Base-by-base conservation (phyloP, 2,329 filamentous ascomycete genomes). In the Cladosporium cucumerinum region DNA sequence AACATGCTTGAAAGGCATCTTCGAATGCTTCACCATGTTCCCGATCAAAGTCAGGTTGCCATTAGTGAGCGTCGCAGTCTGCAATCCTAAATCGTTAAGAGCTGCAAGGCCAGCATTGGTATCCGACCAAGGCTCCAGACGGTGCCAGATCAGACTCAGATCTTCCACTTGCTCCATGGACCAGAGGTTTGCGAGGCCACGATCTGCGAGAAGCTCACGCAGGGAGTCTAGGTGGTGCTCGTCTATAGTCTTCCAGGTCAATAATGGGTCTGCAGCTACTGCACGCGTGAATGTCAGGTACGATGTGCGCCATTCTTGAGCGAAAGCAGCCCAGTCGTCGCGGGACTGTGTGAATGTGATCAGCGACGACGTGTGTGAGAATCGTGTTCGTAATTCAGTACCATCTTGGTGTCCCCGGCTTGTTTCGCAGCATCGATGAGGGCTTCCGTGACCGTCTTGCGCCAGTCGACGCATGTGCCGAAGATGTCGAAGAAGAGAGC, bases 381-480 rank as follows among this genome's bases (percentile, higher is more conserved):
- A 34, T 52, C 28, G 43, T 23, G 36, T 34, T 12, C 10, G n/a
- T 12, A 2, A 4, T 25, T 8, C 5, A 10, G 3, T 52, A 65
- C 57, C 63, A 58, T 61, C n/a, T 25, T 61, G 5, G 43, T 61
- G 18, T 61, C 57, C 16, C 55, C 57, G 2, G 57, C 32, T 48
- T 71, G 70, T 66, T 76, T 75, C 16, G 86, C 83, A 46, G 82
- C 81, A 12, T 80, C 73, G 26, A 78, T 74, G 57, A 95, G 83
- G 62, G 86, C 85, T 10, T 82, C 78, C 16, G 82, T 85, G 23
- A 95, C 86, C 1, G 87, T 86, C 46, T 81, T 81, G 64, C 90
- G 88, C 90, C 91, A 94, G 80, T 94, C 84, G 54, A 95, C 91
- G 68, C 89, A 86, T 1, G 92, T 95, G 69, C 90, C 90, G 76